Base-by-base conservation (phyloP, 306 rosid species). In the Macrotyloma uniflorum region DNA sequence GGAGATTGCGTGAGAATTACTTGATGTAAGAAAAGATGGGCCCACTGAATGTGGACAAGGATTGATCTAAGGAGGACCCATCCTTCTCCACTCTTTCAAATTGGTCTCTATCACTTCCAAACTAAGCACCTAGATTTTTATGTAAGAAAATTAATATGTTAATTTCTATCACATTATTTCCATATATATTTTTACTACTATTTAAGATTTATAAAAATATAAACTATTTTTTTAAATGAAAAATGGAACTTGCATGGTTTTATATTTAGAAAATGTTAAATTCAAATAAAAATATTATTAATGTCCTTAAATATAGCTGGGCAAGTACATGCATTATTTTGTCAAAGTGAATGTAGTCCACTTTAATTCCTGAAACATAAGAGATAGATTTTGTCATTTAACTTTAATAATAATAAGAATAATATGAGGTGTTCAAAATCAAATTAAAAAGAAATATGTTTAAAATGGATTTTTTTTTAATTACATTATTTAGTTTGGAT, bases 1-100 rank as follows among this genome's bases (percentile, higher is more conserved):
- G 0, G 46, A 63, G 46, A 63, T 35, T 13, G 83, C 74, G 84
- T 54, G 84, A 80, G 79, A 80, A 40, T 26, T 19, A 72, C 51
- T 36, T 20, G 68, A 72, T 23, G 68, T 20, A 20, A 30, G 43
- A 66, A 54, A 65, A 45, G 10, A 28, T 10, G 14, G 63, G 54
- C 53, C 79, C 33, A 67, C 38, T 67, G 42, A 59, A 76, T 28
- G 50, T 42, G 78, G 76, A 67, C 81, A 61, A 15, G 12, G 51
- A 74, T 67, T 36, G 18, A 67, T 24, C 12, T 35, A 19, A 24
- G 3, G 19, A 33, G 46, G 71, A 78, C 42, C 70, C 47, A 19
- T 66, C 47, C 33, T 42, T 3, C 53, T 30, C 54, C 26, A 45
- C 47, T 43, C 33, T 61, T 54, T 15, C 20, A n/a, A 28, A 61